phyloP scores from a whole-genome alignment of 495 filamentous ascomycete species.

The Trichoderma parareesei region DNA sequence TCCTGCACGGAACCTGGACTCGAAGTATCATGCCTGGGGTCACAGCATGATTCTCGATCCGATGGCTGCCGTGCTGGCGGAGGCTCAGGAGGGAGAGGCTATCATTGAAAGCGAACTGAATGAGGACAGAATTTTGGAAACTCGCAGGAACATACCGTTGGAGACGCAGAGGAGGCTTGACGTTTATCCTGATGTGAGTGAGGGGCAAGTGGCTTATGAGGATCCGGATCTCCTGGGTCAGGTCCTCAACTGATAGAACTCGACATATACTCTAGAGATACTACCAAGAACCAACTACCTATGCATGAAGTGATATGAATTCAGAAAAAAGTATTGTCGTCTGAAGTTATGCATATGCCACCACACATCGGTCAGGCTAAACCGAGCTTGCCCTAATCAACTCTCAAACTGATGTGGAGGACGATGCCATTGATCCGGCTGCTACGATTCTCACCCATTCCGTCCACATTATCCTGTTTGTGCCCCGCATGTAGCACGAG shows the following conservation, averaged over 20 bases:
- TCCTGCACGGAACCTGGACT: constrained; percentile 71
- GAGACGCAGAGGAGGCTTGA: constrained; percentile 84
- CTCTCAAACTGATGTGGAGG: no score
- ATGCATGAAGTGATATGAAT: no score
- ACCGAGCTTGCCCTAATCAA: no score
- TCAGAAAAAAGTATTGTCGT: no score
- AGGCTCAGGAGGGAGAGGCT: constrained; percentile 67
- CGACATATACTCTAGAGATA: neutral
- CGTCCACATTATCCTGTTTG: no score
- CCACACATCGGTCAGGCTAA: no score
- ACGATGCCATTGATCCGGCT: no score
- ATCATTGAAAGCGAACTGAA: constrained; percentile 73
- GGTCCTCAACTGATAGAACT: neutral
- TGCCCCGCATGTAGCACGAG: no score
- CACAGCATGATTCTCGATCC: constrained; percentile 86
- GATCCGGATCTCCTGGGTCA: constrained; percentile 11
- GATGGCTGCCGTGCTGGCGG: constrained; percentile 68
- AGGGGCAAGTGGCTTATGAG: constrained; percentile 31
- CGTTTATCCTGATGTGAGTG: constrained; percentile 86
- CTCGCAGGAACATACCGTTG: constrained; percentile 78
- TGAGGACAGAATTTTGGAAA: constrained; percentile 62
- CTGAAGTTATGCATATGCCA: no score
- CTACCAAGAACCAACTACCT: no score
- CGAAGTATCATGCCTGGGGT: constrained; percentile 82
- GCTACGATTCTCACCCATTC: no score